Base-by-base conservation (phyloP, 768 basidiomycete genomes). In the Boletus edulis region DNA sequence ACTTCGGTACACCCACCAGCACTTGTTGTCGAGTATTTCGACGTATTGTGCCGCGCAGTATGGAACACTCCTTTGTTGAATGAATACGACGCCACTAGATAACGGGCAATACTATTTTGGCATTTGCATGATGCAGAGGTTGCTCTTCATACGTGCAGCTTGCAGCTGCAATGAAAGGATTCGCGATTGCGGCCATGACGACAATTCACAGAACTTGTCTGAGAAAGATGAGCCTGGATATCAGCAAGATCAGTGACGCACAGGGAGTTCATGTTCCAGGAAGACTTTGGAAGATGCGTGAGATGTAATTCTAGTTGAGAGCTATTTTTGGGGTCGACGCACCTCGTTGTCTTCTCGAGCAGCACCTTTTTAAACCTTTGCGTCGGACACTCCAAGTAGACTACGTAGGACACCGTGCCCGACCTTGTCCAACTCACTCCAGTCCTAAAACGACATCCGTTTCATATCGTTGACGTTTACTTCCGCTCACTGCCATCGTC, bases 21-120 rank as follows among this genome's bases (percentile, higher is more conserved):
- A 41, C 39, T 51, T 37, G 46, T 45, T 38, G 29, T 54, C 34
- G 49, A 24, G 27, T 51, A 35, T 55, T 22, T 32, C 52, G 50
- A 59, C 41, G 7, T 49, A 45, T 42, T 46, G 55, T 56, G 42
- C 52, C 38, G 29, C 51, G 62, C 64, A 67, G 67, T 51, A 56
- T 61, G 40, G 64, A 66, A 63, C 42, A 31, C 42, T 59, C 54
- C 27, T 34, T 62, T 46, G 58, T 43, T 44, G 56, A 49, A 56
- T 55, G 62, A 64, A 61, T 57, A 60, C 43, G 31, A 63, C 67
- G 60, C 67, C 65, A 67, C 59, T 7, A 56, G 66, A 67, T 69
- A 69, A 54, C 61, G 51, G 46, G 47, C 41, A 53, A 53, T 58
- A 58, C 60, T 43, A 47, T 57, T 55, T 54, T 48, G 41, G 51